These are phyloP conservation scores for Rutidosis leptorrhynchoides DNA, from an alignment of 129 eudicot species.

Conservation along the genomic window DNA sequence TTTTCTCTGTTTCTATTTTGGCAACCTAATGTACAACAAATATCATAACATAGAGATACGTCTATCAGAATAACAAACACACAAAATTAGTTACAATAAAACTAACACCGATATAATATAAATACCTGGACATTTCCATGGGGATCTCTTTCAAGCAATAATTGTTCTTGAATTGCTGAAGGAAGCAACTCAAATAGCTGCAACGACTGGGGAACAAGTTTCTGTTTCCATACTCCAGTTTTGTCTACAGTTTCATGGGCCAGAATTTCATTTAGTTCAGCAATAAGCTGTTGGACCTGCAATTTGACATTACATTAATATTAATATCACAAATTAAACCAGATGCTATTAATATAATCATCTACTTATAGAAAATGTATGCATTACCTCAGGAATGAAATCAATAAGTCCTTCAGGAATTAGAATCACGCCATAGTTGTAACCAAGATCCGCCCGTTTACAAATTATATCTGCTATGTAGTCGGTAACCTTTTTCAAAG, in stretches of 20 bases:
- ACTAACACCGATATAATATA: neutral
- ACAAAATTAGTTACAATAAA: neutral
- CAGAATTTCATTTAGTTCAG: conserved; percentile 90
- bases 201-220: conserved; percentile 61
- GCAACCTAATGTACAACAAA: conserved; percentile 63
- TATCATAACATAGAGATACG: neutral
- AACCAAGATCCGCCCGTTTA: conserved; percentile 87
- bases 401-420: conserved; percentile 98
- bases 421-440: conserved; percentile 87
- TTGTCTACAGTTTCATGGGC: conserved; percentile 88
- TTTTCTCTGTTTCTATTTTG: conserved; percentile 97
- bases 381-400: conserved; percentile 90
- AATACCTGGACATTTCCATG: conserved; percentile 97
- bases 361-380: neutral
- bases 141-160: conserved; percentile 99
- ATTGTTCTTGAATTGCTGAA: conserved; percentile 91
- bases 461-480: conserved; percentile 89
- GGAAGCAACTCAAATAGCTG: conserved; percentile 88
- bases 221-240: conserved; percentile 84
- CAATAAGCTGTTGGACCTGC: conserved; percentile 92
- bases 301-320: conserved; percentile 13
- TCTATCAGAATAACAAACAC: neutral
- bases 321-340: neutral
- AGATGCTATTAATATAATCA: neutral
- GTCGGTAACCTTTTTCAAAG: conserved; percentile 82